A percentile compares a stretch with the other conserved stretches of the same genome.
phyloP scores from a whole-genome alignment of 495 filamentous ascomycete species.

The Astrothelium macrocarpum region DNA sequence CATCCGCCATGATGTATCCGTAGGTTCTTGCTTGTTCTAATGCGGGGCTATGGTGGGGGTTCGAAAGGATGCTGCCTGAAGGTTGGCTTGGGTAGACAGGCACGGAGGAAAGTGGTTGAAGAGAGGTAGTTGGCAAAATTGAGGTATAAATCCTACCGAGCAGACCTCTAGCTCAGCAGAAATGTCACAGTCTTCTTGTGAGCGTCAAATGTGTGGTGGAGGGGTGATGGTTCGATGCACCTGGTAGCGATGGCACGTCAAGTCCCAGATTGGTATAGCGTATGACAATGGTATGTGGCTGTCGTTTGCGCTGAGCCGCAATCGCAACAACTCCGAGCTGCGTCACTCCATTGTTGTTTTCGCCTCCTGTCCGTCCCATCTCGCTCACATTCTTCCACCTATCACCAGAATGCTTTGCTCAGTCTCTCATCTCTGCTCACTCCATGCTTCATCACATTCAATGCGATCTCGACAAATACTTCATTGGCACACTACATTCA shows the following conservation, averaged over 20 bases:
- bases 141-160: background rate
- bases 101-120: too few species aligned
- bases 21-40: background rate
- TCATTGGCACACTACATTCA: background rate
- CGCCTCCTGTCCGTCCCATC: background rate
- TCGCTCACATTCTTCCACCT: background rate
- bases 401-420: background rate
- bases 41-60: too few species aligned
- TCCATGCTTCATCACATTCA: background rate
- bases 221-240: background rate
- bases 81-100: too few species aligned
- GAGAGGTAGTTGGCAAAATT: background rate
- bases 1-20: conserved; percentile 68
- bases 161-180: background rate
- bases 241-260: background rate
- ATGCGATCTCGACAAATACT: background rate
- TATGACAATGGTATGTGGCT: background rate
- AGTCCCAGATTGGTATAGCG: background rate
- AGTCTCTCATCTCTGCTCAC: background rate
- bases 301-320: background rate
- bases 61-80: too few species aligned
- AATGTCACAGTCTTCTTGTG: background rate
- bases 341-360: background rate
- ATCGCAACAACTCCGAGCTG: background rate
- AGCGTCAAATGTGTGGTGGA: background rate